Evolutionary conservation across 371 early-diverging fungal species (phyloP), one percentile per base, ranked within the genome.

Genomic region (Saksenaea vasiformis): DNA sequence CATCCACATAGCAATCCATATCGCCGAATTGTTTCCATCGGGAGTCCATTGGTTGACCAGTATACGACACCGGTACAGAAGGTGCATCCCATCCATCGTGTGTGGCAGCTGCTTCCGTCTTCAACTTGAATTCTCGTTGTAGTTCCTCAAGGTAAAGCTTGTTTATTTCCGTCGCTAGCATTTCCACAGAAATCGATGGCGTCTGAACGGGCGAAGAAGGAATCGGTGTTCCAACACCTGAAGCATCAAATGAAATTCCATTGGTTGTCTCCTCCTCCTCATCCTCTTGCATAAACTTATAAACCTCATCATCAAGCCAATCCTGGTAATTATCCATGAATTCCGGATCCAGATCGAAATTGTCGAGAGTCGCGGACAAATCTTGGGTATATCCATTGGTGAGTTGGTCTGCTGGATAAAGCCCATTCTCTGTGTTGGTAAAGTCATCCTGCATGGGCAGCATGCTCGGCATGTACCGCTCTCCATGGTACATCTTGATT

Each of bases 281-380:
- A 17, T 62, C 55, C 22, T 73, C 65, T 7, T 73, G 63, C 1
- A 62, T 64, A 22, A 62, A 58, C 26, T 70, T 36, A 43, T 69
- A 79, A 3, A 89, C 87, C 60, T 88, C 89, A 9, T 76, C 71
- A 51, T 85, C 84, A n/a, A 91, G 76, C 90, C 91, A 91, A 27
- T 76, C 66, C 60, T 86, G 83, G 61, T 90, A 92, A 37, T 89
- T 83, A 31, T 74, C 71, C 67, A 77, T 78, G 58, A 86, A 86
- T 1, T 71, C 73, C 7, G 67, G 61, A 27, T 83, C 86, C 56
- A 85, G 67, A 54, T 85, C 84, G 22, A 71, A 19, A 11, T 58
- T 54, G 65, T 70, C 73, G 56, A 69, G 15, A 69, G 67, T 61
- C 59, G 68, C 41, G 19, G 17, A 26, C 39, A 39, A 56, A n/a